A percentile compares a stretch with the other conserved stretches of the same genome.
phyloP scores from a whole-genome alignment of 1,139 yeast species.

The Saccharomyces pastorianus region DNA sequence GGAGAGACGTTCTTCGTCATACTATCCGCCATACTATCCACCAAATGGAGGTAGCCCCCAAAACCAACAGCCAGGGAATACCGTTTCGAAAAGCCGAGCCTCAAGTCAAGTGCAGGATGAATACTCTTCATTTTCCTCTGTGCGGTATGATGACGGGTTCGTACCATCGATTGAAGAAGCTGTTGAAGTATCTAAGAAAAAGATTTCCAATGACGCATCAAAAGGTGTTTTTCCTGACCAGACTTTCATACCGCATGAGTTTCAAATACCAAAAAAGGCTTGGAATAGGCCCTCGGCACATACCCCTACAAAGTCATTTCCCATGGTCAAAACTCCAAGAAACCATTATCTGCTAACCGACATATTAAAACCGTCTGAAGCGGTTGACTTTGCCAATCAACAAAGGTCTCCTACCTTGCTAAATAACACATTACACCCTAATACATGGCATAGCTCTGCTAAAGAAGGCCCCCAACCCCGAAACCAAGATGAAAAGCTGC shows the following conservation, averaged over 20 bases:
- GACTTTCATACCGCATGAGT: constrained; percentile 10
- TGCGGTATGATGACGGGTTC: constrained; percentile 7
- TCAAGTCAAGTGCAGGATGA: neutral
- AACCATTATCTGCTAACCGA: neutral
- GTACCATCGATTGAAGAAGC: constrained; percentile 19
- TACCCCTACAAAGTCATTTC: neutral
- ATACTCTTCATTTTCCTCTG: constrained; percentile 3
- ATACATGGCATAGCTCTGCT: neutral
- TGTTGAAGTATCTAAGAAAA: constrained; percentile 12
- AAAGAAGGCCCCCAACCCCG: neutral
- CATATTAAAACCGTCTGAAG: neutral
- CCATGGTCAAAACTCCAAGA: neutral
- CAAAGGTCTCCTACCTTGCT: neutral
- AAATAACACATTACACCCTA: neutral
- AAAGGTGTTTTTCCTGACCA: neutral
- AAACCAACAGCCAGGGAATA: neutral
- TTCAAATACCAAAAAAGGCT: constrained; percentile 10
- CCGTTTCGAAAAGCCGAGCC: neutral
- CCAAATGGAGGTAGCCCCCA: neutral
- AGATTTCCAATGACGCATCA: constrained; percentile 2
- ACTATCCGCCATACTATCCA: neutral
- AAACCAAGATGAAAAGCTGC: neutral
- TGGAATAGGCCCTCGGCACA: neutral
- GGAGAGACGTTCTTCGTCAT: neutral
- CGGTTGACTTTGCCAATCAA: neutral